These are phyloP conservation scores for Jasminum sambac DNA, from an alignment of 257 asterid species.

Conservation along the genomic window DNA sequence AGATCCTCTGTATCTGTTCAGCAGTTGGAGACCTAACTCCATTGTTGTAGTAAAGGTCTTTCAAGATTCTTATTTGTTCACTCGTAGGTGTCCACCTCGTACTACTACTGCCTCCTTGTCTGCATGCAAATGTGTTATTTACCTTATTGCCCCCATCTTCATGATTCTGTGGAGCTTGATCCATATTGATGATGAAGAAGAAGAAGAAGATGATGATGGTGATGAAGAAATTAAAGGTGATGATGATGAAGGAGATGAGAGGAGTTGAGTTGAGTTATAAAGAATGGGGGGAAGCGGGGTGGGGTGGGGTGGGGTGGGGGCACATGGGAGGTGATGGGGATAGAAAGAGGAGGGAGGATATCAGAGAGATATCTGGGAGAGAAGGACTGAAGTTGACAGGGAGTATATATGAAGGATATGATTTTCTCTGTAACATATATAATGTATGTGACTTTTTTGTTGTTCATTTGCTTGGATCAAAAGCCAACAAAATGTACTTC, in stretches of 20 bases:
- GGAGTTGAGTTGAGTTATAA: slow-evolving; percentile 12
- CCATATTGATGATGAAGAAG: slow-evolving; percentile 32
- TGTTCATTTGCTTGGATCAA: slow-evolving; percentile 69
- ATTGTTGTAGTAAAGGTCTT: slow-evolving; percentile 95
- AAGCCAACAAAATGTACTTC: slow-evolving; percentile 48
- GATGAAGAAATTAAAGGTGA: no score
- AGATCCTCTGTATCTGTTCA: slow-evolving; percentile 91
- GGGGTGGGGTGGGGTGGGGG: slow-evolving; percentile 19
- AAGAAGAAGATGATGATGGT: background rate
- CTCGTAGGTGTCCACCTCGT: slow-evolving; percentile 93
- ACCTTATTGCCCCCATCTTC: slow-evolving; percentile 26
- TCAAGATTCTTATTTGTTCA: slow-evolving; percentile 87
- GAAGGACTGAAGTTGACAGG: slow-evolving; percentile 98
- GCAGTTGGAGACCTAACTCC: slow-evolving; percentile 94
- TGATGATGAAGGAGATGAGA: slow-evolving; percentile 3
- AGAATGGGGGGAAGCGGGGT: slow-evolving; percentile 11
- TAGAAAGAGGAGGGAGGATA: slow-evolving; percentile 36
- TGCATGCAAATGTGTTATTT: slow-evolving; percentile 40
- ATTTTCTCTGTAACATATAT: slow-evolving; percentile 22
- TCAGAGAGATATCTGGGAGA: slow-evolving; percentile 78
- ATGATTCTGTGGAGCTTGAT: slow-evolving; percentile 32
- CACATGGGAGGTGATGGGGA: slow-evolving; percentile 52
- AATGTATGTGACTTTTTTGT: no score
- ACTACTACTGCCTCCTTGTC: slow-evolving; percentile 78
- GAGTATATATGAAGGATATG: slow-evolving; percentile 58